Base-by-base conservation (phyloP, 139 green algal species). In the Chlamydomonas schloesseri region DNA sequence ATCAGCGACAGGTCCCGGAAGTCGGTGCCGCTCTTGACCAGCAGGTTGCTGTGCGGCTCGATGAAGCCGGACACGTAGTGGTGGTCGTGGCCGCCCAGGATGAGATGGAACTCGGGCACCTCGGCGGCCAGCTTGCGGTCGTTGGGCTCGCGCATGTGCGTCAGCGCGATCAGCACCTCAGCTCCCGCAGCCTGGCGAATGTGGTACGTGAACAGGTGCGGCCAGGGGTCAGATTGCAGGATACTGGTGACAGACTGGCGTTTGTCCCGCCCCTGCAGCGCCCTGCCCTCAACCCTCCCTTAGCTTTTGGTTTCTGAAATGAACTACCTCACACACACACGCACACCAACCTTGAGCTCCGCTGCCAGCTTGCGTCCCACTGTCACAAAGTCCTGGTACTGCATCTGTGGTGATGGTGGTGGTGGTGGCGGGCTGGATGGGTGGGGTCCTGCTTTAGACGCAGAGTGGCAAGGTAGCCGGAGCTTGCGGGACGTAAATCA, bases 31-130 rank as follows among this genome's bases (percentile, higher is more conserved):
- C 20, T 93, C 87, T 97, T 97, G 75, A 95, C 84, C 20, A 97
- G 65, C 20, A 92, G 72, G 5, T 86, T 95, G 84, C 82, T 88
- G 71, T 96, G 86, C 8, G 91, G 91, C 68, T 75, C 23, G 5
- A 89, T 80, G 37, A 83, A 78, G 18, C 85, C 83, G 28, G 83
- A 81, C 34, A 91, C 70, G 83, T 95, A 96, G 76, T 95, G 89
- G 77, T 97, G 95, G 82, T 97, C 95, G 73, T 97, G 95, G 3
- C 95, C 95, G 9, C 93, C 95, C 57, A 97, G 84, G 15, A 97
- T 82, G 23, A 96, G 65, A 84, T 97, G 88, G n/a, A 97, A 92
- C 15, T 91, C 94, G 1, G 78, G 76, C 33, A 94, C 91, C 42
- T 92, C 58, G 64, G 64, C 65, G 17, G 79, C 79, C 65, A 85